Percentiles rank a stretch among this genome's conserved stretches.
Evolutionary conservation across 2,329 filamentous ascomycete genomes (phyloP).

Genomic region (Harringtonia lauricola): DNA sequence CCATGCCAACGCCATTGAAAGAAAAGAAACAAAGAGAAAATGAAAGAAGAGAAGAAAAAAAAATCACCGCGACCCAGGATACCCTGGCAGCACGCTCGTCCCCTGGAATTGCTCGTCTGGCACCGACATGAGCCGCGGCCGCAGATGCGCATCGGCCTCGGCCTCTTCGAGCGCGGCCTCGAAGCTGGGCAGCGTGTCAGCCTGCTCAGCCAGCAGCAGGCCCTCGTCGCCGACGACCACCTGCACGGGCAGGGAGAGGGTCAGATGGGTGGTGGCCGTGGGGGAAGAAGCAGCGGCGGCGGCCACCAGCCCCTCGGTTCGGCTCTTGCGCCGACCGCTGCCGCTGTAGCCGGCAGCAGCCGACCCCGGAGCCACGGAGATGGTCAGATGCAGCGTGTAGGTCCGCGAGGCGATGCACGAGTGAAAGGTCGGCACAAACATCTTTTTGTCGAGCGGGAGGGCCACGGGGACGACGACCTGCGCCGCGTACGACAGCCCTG

Average conservation of each 20-base stretch:
- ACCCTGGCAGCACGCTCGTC: slow-evolving; percentile 17
- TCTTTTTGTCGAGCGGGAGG: slow-evolving; percentile 34
- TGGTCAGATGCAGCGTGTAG: slow-evolving; percentile 37
- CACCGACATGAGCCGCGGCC: slow-evolving; percentile 29
- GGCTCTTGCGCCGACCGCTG: neutral
- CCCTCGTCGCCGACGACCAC: slow-evolving; percentile 5
- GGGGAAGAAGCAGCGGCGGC: neutral
- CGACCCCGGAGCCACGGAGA: slow-evolving; percentile 25
- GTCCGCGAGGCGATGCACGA: slow-evolving; percentile 44
- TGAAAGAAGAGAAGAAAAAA: slow-evolving; percentile 1
- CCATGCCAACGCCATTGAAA: too few relatives aligned
- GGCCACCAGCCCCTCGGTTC: too few relatives aligned
- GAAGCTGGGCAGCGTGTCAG: slow-evolving; percentile 33
- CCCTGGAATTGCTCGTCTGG: slow-evolving; percentile 11
- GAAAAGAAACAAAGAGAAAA: neutral
- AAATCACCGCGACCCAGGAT: slow-evolving; percentile 7
- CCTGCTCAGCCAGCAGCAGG: neutral
- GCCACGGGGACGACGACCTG: slow-evolving; percentile 35
- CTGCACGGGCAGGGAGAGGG: slow-evolving; percentile 8
- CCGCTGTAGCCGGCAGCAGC: slow-evolving; percentile 27
- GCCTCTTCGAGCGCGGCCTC: slow-evolving; percentile 35
- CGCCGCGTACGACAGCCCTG: slow-evolving; percentile 26
- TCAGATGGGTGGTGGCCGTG: neutral
- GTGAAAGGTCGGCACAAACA: slow-evolving; percentile 46
- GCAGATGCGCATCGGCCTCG: slow-evolving; percentile 30